Conservation (phyloP, 805 yeast species). For the Hanseniaspora opuntiae region DNA sequence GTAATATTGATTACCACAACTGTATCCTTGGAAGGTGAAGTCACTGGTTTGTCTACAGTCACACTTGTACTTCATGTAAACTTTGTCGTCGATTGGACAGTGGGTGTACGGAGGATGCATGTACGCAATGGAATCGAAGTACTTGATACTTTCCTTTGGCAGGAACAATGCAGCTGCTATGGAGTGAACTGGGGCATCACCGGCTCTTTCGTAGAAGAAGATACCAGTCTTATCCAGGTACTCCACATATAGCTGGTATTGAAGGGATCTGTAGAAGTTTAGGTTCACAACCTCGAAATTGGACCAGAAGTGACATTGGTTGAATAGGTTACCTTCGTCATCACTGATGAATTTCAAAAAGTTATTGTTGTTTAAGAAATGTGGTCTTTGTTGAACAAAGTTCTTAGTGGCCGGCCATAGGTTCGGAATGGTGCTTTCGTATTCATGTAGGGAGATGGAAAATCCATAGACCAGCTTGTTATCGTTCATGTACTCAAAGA, state of each 20-base stretch:
- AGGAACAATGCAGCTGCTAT: conserved; percentile 65
- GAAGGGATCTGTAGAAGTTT: conserved; percentile 58
- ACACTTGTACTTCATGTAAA: conserved; percentile 51
- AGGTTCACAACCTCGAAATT: conserved; percentile 71
- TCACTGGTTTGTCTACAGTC: conserved; percentile 60
- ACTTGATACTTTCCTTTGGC: conserved; percentile 49
- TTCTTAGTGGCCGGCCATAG: conserved; percentile 62
- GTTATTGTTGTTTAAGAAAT: conserved; percentile 45
- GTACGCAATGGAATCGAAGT: conserved; percentile 72
- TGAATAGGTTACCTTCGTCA: conserved; percentile 57
- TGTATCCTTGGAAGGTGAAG: conserved; percentile 56
- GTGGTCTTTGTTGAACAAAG: conserved; percentile 48
- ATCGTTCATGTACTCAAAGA: conserved; percentile 69
- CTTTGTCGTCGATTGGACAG: conserved; percentile 56
- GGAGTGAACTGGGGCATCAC: conserved; percentile 81
- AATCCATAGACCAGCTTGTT: conserved; percentile 62
- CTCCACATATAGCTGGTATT: conserved; percentile 54
- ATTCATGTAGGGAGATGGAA: conserved; percentile 60
- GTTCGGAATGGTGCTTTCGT: conserved; percentile 54
- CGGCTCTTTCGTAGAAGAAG: conserved; percentile 82
- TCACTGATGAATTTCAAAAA: conserved; percentile 59
- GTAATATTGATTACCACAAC: conserved; percentile 53
- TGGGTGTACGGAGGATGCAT: conserved; percentile 60
- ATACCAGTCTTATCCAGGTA: conserved; percentile 62
- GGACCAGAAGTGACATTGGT: conserved; percentile 81